These are phyloP conservation scores for Mucuna pruriens DNA, from an alignment of 306 rosid species.

Conservation along the genomic window DNA sequence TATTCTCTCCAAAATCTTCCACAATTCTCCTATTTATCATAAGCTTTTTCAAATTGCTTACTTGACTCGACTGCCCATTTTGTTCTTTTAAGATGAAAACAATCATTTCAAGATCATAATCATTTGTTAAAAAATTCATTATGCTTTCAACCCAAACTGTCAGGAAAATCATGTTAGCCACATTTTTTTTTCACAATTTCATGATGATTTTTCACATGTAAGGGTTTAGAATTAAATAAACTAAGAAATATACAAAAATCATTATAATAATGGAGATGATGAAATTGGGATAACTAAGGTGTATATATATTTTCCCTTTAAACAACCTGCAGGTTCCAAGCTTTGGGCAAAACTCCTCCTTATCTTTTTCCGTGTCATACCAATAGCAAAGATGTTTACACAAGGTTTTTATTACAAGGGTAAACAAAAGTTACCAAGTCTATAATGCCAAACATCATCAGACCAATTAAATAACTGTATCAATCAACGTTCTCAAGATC, in stretches of 20 bases:
- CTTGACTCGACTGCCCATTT: not conserved
- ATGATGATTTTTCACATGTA: not conserved
- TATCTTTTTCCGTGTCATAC: constrained; percentile 8
- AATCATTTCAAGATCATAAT: not conserved
- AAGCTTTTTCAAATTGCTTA: no score
- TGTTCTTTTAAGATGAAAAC: not conserved
- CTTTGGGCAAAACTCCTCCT: not conserved
- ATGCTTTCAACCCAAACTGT: not conserved
- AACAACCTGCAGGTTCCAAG: not conserved
- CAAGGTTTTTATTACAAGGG: constrained; percentile 29
- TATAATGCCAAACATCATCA: constrained; percentile 42
- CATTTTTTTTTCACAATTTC: not conserved
- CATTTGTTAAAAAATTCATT: not conserved
- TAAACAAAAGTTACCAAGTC: not conserved
- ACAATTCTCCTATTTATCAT: no score
- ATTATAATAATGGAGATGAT: not conserved
- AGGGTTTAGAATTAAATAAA: not conserved
- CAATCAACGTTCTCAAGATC: constrained; percentile 43
- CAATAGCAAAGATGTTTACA: constrained; percentile 13
- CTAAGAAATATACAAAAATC: not conserved
- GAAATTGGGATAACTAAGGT: not conserved
- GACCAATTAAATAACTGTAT: constrained; percentile 31
- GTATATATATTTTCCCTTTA: not conserved
- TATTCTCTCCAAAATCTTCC: no score
- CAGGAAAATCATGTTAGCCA: no score